A percentile compares a stretch with the other conserved stretches of the same genome.
These are phyloP conservation scores for Phyllosticta paracitricarpa DNA, from an alignment of 2,329 filamentous ascomycete species.

Conservation along the genomic window DNA sequence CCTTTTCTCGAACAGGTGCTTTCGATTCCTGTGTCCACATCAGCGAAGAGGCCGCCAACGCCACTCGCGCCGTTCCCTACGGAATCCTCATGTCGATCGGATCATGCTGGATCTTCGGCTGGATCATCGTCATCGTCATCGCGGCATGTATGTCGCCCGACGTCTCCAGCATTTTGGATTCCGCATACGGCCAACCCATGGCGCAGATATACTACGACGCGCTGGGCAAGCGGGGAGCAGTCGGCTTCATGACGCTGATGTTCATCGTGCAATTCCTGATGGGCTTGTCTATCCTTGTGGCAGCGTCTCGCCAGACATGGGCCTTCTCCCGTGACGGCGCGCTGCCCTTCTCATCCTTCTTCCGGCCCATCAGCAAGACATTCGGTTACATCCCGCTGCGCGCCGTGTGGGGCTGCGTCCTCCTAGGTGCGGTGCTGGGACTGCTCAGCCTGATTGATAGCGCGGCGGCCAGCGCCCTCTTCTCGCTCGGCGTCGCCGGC, in stretches of 20 bases:
- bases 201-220: slow-evolving; percentile 53
- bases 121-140: slow-evolving; percentile 47
- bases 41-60: slow-evolving; percentile 52
- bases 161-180: slow-evolving; percentile 38
- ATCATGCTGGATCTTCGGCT: slow-evolving; percentile 47
- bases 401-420: slow-evolving; percentile 45
- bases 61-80: slow-evolving; percentile 48
- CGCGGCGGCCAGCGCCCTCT: slow-evolving; percentile 49
- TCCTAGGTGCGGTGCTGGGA: slow-evolving; percentile 43
- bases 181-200: slow-evolving; percentile 50
- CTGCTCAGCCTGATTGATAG: slow-evolving; percentile 49
- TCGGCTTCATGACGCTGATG: slow-evolving; percentile 49
- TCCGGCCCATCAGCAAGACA: slow-evolving; percentile 44
- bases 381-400: slow-evolving; percentile 50
- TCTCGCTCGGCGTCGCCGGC: slow-evolving; percentile 49
- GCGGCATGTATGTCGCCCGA: slow-evolving; percentile 48
- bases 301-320: slow-evolving; percentile 52
- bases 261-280: slow-evolving; percentile 55
- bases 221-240: slow-evolving; percentile 47
- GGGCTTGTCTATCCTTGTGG: slow-evolving; percentile 48
- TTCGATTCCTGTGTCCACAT: slow-evolving; percentile 51
- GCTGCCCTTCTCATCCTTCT: slow-evolving; percentile 49
- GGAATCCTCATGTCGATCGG: slow-evolving; percentile 51
- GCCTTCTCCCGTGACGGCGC: slow-evolving; percentile 54
- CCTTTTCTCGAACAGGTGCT: slow-evolving; percentile 16